Evolutionary conservation across 441 rosid genomes (phyloP), one percentile per base, ranked within the genome.

Genomic region (Populus hybrid): DNA sequence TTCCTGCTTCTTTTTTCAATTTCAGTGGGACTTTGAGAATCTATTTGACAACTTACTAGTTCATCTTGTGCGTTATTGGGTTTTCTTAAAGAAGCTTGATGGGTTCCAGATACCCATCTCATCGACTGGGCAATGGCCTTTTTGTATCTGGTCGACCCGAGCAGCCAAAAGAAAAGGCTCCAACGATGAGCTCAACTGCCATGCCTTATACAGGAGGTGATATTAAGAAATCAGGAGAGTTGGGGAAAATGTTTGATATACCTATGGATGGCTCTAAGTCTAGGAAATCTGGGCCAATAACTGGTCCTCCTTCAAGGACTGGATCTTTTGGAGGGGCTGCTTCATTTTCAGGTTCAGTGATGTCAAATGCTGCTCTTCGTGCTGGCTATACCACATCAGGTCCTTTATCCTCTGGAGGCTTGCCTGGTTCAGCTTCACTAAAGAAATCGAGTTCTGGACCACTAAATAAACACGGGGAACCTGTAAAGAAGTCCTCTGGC

Each of bases 401-500:
- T 73, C 90, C 90, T 35, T 85, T 83, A 66, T 59, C 84, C 50
- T 78, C 88, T 65, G 88, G 86, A 70, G 91, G 85, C 72, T 82
- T 87, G 79, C 80, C 89, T 82, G 89, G 89, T 64, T 92, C 95
- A 53, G 84, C 82, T 77, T 90, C 97, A 30, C 38, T 91, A 78
- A 94, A 91, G 86, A 90, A 87, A 87, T 86, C 94, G 3, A 90
- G 88, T 70, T 94, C 95, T 5, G 96, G 96, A 80, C 98, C 94
- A 30, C 83, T 92, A 67, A 92, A 91, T 80, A 91, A 84, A 81
- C 94, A 92, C 35, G 96, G 97, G 73, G 97, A 94, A 64, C 95
- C 97, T 21, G 24, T 88, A 46, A 89, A 87, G 84, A 93, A 85
- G 80, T 84, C 91, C 40, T 90, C 95, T 1, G 94, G 94, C 73